Conservation (phyloP, 805 yeast species). For the Ogataea haglerorum region DNA sequence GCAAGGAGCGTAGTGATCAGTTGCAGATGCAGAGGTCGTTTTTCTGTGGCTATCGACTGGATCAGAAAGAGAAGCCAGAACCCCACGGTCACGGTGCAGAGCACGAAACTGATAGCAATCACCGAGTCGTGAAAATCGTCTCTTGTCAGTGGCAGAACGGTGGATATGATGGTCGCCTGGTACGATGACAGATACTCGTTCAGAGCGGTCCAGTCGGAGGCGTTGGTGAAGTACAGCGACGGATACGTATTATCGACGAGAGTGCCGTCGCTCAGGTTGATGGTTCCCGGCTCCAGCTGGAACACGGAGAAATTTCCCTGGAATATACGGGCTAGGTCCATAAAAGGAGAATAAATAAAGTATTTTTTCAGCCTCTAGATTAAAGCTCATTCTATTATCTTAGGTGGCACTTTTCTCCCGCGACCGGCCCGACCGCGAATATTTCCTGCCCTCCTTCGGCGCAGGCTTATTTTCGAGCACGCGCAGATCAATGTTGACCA, state of each 20-base stretch:
- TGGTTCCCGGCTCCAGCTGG: constrained; percentile 10
- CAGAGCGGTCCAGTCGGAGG: not conserved
- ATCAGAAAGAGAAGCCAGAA: constrained; percentile 70
- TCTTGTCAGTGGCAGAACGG: constrained; percentile 31
- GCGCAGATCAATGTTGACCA: constrained; percentile 40
- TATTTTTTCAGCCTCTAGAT: not conserved
- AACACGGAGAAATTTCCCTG: constrained; percentile 8
- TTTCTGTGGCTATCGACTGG: constrained; percentile 50
- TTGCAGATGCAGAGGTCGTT: constrained; percentile 56
- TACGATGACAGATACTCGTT: not conserved
- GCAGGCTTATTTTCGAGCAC: constrained; percentile 37
- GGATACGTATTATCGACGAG: not conserved
- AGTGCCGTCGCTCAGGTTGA: not conserved
- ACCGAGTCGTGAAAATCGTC: constrained; percentile 39
- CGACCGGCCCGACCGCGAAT: constrained; percentile 6
- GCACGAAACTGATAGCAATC: constrained; percentile 46
- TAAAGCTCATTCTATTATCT: not conserved
- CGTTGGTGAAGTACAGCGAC: constrained; percentile 2
- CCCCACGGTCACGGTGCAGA: constrained; percentile 53
- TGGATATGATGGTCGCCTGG: constrained; percentile 28
- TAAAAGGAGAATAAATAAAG: not conserved
- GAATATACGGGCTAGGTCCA: not conserved
- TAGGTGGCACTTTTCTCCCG: constrained; percentile 1
- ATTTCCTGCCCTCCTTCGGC: constrained; percentile 7
- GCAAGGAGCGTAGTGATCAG: constrained; percentile 58